Evolutionary conservation across 2,329 filamentous ascomycete species (phyloP).

Genomic region (Leptoxyphium fumago): DNA sequence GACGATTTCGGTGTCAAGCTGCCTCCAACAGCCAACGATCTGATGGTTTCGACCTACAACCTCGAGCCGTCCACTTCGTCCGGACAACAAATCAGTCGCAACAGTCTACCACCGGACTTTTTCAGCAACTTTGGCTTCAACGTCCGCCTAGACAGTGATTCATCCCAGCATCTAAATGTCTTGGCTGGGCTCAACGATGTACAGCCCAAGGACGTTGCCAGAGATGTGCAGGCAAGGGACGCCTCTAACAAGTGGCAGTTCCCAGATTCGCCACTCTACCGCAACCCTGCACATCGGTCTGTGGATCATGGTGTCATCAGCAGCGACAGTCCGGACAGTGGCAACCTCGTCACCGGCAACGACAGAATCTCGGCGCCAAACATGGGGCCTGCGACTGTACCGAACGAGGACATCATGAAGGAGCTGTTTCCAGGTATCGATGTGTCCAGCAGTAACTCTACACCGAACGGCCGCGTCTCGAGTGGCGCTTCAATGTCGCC

Average conservation of each 20-base stretch:
- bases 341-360: neutral
- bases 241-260: neutral
- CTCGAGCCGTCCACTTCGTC: constrained; percentile 4
- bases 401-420: constrained; percentile 16
- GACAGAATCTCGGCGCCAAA: constrained; percentile 15
- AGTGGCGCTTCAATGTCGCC: neutral
- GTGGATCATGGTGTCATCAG: neutral
- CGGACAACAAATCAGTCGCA: constrained; percentile 11
- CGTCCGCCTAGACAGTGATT: constrained; percentile 1
- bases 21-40: constrained; percentile 18
- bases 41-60: constrained; percentile 6
- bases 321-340: neutral
- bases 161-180: constrained; percentile 1
- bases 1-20: constrained; percentile 19
- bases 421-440: constrained; percentile 21
- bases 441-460: constrained; percentile 8
- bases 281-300: neutral
- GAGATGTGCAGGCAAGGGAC: neutral
- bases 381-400: constrained; percentile 10
- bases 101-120: constrained; percentile 19
- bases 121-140: constrained; percentile 14
- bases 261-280: neutral
- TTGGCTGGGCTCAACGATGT: constrained; percentile 1
- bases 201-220: neutral
- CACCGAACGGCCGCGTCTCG: constrained; percentile 2